Evolutionary conservation across 192 early-diverging fungal species (phyloP).

Genomic region (Physocladia obscura): DNA sequence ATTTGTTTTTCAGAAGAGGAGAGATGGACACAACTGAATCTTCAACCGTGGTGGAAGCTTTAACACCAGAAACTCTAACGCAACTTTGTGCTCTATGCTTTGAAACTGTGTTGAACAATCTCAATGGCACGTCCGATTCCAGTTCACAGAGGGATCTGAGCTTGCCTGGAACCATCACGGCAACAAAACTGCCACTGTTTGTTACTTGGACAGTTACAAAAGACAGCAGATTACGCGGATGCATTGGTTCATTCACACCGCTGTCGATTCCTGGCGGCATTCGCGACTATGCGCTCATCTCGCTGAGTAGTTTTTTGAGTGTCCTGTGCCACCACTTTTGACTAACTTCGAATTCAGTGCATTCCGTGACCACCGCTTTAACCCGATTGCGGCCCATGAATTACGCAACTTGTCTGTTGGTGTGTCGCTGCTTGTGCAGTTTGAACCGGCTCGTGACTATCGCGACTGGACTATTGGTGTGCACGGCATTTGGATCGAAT

Average conservation of each 20-base stretch:
- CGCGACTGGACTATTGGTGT: conserved; percentile 88
- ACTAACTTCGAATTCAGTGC: conserved; percentile 54
- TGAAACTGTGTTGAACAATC: background rate
- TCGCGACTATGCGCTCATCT: conserved; percentile 64
- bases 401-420: conserved; percentile 66
- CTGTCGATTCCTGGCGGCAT: conserved; percentile 70
- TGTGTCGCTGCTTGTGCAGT: conserved; percentile 84
- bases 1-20: no score
- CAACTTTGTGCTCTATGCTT: background rate
- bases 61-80: background rate
- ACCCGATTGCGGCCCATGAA: conserved; percentile 70
- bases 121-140: background rate
- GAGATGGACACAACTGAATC: no score
- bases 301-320: background rate
- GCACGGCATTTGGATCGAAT: conserved; percentile 95
- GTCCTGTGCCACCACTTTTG: background rate
- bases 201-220: conserved; percentile 68
- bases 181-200: conserved; percentile 66
- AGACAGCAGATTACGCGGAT: conserved; percentile 72
- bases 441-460: conserved; percentile 73
- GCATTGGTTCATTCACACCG: conserved; percentile 88
- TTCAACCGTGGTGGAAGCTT: background rate
- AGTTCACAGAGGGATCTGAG: background rate
- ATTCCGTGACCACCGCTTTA: conserved; percentile 79
- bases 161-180: background rate